These are phyloP conservation scores for Penicillium crustosum DNA, from an alignment of 2,329 filamentous ascomycete genomes.

Conservation along the genomic window DNA sequence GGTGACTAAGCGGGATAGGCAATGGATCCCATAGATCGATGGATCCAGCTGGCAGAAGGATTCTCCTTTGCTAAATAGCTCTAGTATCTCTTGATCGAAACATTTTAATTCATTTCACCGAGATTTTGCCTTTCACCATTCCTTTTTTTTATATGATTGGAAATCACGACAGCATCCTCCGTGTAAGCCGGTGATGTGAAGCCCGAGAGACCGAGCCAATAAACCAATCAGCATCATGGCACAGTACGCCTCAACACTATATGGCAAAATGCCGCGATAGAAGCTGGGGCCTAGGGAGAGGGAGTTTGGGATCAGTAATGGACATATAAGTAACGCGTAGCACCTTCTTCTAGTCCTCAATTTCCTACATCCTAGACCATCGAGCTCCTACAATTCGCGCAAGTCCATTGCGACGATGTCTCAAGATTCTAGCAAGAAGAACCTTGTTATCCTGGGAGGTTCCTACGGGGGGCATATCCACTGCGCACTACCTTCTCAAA, in stretches of 20 bases:
- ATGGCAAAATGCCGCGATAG: too few relatives aligned
- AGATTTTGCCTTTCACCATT: too few relatives aligned
- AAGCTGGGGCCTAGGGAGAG: neutral
- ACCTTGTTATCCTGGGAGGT: slow-evolving; percentile 51
- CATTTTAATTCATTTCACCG: neutral
- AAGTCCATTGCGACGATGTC: neutral
- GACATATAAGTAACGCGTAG: neutral
- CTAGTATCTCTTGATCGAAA: neutral
- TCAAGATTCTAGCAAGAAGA: neutral
- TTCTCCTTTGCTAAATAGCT: too few relatives aligned
- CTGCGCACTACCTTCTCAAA: slow-evolving; percentile 55
- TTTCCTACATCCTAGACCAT: neutral
- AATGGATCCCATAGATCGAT: too few relatives aligned
- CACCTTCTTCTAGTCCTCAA: neutral
- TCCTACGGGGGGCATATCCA: slow-evolving; percentile 54
- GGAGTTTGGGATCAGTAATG: neutral
- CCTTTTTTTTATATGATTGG: too few relatives aligned
- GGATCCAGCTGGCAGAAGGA: too few relatives aligned
- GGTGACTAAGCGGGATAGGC: too few relatives aligned
- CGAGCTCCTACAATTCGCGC: neutral
- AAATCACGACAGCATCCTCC: too few relatives aligned
- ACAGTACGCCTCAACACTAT: neutral
- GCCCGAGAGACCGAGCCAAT: neutral
- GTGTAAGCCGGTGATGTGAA: neutral
- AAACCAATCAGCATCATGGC: neutral